Conservation (phyloP, 179 eudicot genomes). For the Camellia oleifera region DNA sequence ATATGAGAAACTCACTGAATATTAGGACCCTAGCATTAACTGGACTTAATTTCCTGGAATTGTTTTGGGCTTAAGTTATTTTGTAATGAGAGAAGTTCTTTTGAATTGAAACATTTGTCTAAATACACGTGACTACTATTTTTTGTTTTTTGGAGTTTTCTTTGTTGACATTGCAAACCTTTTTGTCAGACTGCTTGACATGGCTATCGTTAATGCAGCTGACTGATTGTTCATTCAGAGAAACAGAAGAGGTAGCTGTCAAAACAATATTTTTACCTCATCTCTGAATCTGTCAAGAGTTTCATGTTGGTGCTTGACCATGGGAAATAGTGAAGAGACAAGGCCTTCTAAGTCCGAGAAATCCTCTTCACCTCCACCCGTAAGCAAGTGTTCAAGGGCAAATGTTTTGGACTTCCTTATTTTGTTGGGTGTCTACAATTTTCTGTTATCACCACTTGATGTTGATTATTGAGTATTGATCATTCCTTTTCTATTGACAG, state of each 20-base stretch:
- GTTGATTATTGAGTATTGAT: neutral
- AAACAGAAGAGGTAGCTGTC: conserved; percentile 10
- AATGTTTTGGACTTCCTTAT: neutral
- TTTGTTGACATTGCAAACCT: neutral
- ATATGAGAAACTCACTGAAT: neutral
- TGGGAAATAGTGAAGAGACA: conserved; percentile 56
- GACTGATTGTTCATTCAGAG: conserved; percentile 21
- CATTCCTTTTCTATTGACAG: conserved; percentile 31
- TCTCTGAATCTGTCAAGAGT: neutral
- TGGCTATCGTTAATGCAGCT: neutral
- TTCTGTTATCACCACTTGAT: neutral
- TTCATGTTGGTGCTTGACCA: conserved; percentile 26
- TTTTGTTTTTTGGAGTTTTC: neutral
- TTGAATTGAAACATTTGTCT: neutral
- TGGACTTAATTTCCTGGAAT: neutral
- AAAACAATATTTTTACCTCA: neutral
- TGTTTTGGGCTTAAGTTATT: neutral
- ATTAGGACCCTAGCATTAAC: neutral
- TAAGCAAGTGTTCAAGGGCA: conserved; percentile 29
- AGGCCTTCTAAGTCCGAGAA: conserved; percentile 51
- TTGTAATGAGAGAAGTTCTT: neutral
- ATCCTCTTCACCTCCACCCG: conserved; percentile 54
- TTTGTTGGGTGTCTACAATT: neutral
- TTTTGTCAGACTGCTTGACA: conserved; percentile 9
- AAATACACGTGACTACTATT: neutral